Percentiles rank a stretch among this genome's conserved stretches.
phyloP scores from a whole-genome alignment of 345 rosid genomes.

The Isatis tinctoria region DNA sequence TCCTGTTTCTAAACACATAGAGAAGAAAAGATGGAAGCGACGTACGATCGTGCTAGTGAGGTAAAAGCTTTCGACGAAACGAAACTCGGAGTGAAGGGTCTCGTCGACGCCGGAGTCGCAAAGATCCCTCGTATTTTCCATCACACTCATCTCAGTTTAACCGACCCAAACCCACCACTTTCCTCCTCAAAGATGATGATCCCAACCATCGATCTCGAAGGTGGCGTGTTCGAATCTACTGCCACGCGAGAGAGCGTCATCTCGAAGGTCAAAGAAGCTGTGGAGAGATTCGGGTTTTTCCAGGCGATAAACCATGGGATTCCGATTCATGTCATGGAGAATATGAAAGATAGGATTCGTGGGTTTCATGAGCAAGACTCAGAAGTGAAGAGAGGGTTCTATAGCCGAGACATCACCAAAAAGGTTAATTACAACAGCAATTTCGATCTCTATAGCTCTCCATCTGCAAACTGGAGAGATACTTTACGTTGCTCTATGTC shows the following conservation, averaged over 20 bases:
- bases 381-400: slow-evolving; percentile 13
- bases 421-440: slow-evolving; percentile 9
- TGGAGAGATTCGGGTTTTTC: slow-evolving; percentile 24
- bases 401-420: slow-evolving; percentile 7
- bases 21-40: slow-evolving; percentile 3
- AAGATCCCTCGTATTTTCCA: slow-evolving; percentile 34
- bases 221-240: not conserved
- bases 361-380: slow-evolving; percentile 32
- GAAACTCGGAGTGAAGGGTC: slow-evolving; percentile 34
- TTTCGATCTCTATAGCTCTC: slow-evolving; percentile 31
- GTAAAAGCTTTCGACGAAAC: slow-evolving; percentile 32
- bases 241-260: not conserved
- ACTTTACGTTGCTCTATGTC: slow-evolving; percentile 14
- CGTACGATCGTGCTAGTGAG: slow-evolving; percentile 10
- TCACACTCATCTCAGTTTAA: not conserved
- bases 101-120: slow-evolving; percentile 21
- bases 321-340: not conserved
- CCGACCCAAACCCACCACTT: not conserved
- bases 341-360: slow-evolving; percentile 9
- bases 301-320: slow-evolving; percentile 30
- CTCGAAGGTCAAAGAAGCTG: slow-evolving; percentile 12
- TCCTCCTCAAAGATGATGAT: not conserved
- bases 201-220: slow-evolving; percentile 26
- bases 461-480: slow-evolving; percentile 42
- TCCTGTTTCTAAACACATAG: no score